Conservation (phyloP, 305 asterid species). For the Solanum hybrid region DNA sequence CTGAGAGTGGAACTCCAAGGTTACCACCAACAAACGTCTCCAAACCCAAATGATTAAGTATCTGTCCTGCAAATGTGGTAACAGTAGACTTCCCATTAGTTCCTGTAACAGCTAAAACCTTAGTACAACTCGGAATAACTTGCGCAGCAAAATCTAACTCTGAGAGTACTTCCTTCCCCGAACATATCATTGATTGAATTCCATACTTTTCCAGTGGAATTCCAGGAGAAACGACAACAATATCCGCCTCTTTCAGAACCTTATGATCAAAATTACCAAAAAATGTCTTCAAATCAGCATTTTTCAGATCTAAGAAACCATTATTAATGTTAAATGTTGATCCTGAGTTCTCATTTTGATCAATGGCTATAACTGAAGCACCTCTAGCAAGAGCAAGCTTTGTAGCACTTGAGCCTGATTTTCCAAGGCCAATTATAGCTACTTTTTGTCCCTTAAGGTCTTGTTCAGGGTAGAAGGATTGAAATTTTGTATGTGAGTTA, state of each 20-base stretch:
- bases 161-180: slow-evolving; percentile 30
- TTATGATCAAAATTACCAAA: slow-evolving; percentile 19
- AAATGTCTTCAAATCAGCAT: slow-evolving; percentile 21
- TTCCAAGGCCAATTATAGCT: slow-evolving; percentile 34
- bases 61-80: slow-evolving; percentile 33
- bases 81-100: slow-evolving; percentile 40
- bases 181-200: slow-evolving; percentile 18
- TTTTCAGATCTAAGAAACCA: slow-evolving; percentile 4
- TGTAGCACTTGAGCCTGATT: slow-evolving; percentile 21
- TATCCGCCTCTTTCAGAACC: slow-evolving; percentile 17
- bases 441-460: slow-evolving; percentile 30
- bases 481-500: slow-evolving; percentile 8
- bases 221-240: slow-evolving; percentile 33
- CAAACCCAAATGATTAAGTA: slow-evolving; percentile 20
- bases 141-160: slow-evolving; percentile 35
- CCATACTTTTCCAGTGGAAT: slow-evolving; percentile 25
- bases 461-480: slow-evolving; percentile 20
- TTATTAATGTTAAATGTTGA: not conserved
- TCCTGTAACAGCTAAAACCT: slow-evolving; percentile 35
- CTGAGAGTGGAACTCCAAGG: slow-evolving; percentile 38
- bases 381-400: slow-evolving; percentile 38
- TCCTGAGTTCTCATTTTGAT: slow-evolving; percentile 20
- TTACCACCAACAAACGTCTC: slow-evolving; percentile 28
- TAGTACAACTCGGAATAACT: slow-evolving; percentile 22
- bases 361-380: slow-evolving; percentile 31